Percentiles rank a stretch among this genome's conserved stretches.
Conservation (phyloP, 345 rosid genomes). For the Hibiscus syriacus region DNA sequence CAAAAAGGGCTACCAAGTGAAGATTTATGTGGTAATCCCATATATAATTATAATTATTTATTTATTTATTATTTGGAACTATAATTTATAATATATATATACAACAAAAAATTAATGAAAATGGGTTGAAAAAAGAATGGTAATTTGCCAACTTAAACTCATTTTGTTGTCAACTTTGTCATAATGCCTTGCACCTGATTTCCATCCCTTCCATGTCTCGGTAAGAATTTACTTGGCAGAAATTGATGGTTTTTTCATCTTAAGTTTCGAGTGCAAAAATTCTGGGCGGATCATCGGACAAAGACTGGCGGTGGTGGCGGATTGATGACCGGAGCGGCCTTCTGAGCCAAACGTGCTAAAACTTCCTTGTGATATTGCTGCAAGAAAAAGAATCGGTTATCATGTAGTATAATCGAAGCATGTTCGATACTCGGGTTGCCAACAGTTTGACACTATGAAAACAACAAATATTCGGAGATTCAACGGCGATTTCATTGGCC, state of each 20-base stretch:
- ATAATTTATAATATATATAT: constrained; percentile 19
- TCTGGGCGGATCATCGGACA: constrained; percentile 29
- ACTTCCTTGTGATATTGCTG: constrained; percentile 72
- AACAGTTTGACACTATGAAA: not conserved
- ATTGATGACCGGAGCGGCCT: constrained; percentile 29
- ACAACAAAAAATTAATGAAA: constrained; percentile 31
- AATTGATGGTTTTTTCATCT: constrained; percentile 15
- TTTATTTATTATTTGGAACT: constrained; percentile 11
- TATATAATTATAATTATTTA: constrained; percentile 2
- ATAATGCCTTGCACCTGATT: constrained; percentile 58
- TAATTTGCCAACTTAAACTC: constrained; percentile 9
- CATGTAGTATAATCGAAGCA: not conserved
- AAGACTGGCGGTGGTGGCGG: constrained; percentile 38
- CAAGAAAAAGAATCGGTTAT: constrained; percentile 10
- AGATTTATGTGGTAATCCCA: constrained; percentile 22
- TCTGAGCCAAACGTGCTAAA: constrained; percentile 40
- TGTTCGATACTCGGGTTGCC: not conserved
- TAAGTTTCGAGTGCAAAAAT: constrained; percentile 26
- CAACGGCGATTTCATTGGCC: not conserved
- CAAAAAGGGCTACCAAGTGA: constrained; percentile 21
- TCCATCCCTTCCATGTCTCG: constrained; percentile 49
- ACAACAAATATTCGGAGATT: not conserved
- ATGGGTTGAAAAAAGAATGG: constrained; percentile 14
- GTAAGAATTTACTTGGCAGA: constrained; percentile 29
- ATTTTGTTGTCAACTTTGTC: constrained; percentile 44